Evolutionary conservation across 2,329 filamentous ascomycete genomes (phyloP).

Genomic region (Sporothrix schenckii): DNA sequence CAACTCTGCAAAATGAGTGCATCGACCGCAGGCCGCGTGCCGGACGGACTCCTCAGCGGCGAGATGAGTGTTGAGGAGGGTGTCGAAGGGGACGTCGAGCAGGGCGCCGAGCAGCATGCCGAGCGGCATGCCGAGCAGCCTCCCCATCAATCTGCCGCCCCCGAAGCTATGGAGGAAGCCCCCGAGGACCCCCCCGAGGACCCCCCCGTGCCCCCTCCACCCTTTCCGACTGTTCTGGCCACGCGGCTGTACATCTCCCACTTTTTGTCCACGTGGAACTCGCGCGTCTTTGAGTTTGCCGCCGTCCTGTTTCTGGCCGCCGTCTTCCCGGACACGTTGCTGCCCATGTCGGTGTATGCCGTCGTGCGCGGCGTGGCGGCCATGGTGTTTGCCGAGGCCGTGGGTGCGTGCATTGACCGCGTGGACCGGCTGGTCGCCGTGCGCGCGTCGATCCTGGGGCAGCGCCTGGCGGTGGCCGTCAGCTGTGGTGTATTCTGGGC

Average conservation of each 20-base stretch:
- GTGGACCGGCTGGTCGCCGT: slow-evolving; percentile 56
- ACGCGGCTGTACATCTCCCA: slow-evolving; percentile 60
- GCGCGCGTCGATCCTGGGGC: slow-evolving; percentile 53
- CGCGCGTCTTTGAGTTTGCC: slow-evolving; percentile 65
- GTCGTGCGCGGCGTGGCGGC: slow-evolving; percentile 61
- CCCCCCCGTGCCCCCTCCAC: background rate
- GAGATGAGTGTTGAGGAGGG: background rate
- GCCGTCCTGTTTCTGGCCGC: slow-evolving; percentile 61
- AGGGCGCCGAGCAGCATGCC: no score
- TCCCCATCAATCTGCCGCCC: background rate
- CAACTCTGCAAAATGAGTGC: background rate
- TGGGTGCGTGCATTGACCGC: slow-evolving; percentile 64
- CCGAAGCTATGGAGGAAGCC: background rate
- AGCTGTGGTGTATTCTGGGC: slow-evolving; percentile 53
- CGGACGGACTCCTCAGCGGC: no score
- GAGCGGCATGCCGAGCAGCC: background rate
- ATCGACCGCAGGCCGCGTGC: background rate
- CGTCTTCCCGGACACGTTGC: slow-evolving; percentile 61
- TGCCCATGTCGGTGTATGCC: slow-evolving; percentile 71
- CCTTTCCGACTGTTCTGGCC: slow-evolving; percentile 23
- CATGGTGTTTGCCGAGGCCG: slow-evolving; percentile 58
- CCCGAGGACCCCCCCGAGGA: background rate
- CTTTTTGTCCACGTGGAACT: slow-evolving; percentile 66
- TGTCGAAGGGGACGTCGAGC: background rate
- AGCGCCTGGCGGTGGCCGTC: slow-evolving; percentile 50